phyloP scores from a whole-genome alignment of 352 stramenopile species.

The Globisporangium parvum region DNA sequence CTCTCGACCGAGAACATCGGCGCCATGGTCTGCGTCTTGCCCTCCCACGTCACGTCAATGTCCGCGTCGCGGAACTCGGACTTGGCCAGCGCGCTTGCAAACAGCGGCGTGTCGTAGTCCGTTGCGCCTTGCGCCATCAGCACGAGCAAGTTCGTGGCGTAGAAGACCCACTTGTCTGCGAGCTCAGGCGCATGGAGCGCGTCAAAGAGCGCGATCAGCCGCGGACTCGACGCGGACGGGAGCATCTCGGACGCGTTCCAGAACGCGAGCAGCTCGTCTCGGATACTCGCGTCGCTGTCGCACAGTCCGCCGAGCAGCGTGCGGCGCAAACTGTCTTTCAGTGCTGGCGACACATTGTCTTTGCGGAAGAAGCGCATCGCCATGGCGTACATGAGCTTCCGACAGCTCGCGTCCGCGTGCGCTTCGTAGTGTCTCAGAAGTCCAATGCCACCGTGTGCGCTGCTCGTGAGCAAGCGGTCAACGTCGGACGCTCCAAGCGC shows the following conservation, averaged over 20 bases:
- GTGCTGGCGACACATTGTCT: conserved; percentile 4
- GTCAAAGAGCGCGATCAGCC: conserved; percentile 51
- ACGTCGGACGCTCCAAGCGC: conserved; percentile 20
- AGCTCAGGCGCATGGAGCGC: conserved; percentile 34
- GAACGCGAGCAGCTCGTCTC: conserved; percentile 35
- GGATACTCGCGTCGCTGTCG: conserved; percentile 36
- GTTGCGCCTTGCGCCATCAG: conserved; percentile 22
- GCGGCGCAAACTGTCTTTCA: conserved; percentile 21
- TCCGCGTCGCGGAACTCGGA: conserved; percentile 38
- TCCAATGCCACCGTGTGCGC: conserved; percentile 27
- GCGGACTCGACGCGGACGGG: conserved; percentile 24
- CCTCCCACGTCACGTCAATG: conserved; percentile 70
- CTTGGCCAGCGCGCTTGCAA: conserved; percentile 39
- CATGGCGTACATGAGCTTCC: conserved; percentile 36
- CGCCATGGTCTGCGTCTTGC: conserved; percentile 58
- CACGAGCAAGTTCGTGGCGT: conserved; percentile 56
- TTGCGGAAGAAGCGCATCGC: conserved; percentile 30
- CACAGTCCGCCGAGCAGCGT: conserved; percentile 47
- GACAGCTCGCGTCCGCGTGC: conserved; percentile 31
- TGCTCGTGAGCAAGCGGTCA: conserved; percentile 21
- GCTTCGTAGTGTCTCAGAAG: conserved; percentile 30
- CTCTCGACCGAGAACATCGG: conserved; percentile 75
- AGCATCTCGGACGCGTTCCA: conserved; percentile 34
- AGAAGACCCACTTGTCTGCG: conserved; percentile 63
- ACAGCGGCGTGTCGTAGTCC: conserved; percentile 32